Evolutionary conservation across 805 yeast species (phyloP), one percentile per base, ranked within the genome.

Genomic region (Spathaspora arborariae): DNA sequence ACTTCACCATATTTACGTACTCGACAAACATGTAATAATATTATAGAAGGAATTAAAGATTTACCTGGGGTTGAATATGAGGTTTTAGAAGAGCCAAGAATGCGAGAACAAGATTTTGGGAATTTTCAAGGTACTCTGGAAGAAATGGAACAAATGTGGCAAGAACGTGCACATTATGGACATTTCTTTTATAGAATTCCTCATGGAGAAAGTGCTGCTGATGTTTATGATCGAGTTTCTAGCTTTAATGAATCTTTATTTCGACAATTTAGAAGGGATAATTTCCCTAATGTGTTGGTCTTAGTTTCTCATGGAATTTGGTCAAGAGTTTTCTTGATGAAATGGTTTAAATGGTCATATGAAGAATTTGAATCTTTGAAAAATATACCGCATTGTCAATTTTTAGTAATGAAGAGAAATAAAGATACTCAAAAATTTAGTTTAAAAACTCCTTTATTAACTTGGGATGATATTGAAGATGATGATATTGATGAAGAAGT

Each of bases 21-120:
- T 0, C 72, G 96, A 42, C 89, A 91, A 62, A 91, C 97, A 1
- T 75, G 94, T 30, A 78, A 84, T 44, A 84, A 85, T 19, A 76
- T 91, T 7, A 59, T 85, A 2, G 75, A 79, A 33, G 85, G 84
- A 1, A 74, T 81, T 51, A 67, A 68, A 67, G 58, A 67, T 60
- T 54, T 82, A 8, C 68, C 72, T 4, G 70, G 63, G 1, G 65
- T 71, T 1, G 54, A 56, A 3, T 84, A 80, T 55, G 72, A 76
- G 34, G 79, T 85, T 2, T 76, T 81, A 54, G 97, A 91, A 62
- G 97, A 91, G 60, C 96, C 97, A 10, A 69, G 97, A 45, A 80
- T 91, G 79, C 74, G 97, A 51, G 97, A 91, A 60, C 97, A 91
- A 64, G 97, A 91, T 63, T 91, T 91, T 60, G 97, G 97, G 18